Percentiles rank a stretch among this genome's conserved stretches.
Conservation (phyloP, 345 rosid genomes). For the Syzygium aromaticum region DNA sequence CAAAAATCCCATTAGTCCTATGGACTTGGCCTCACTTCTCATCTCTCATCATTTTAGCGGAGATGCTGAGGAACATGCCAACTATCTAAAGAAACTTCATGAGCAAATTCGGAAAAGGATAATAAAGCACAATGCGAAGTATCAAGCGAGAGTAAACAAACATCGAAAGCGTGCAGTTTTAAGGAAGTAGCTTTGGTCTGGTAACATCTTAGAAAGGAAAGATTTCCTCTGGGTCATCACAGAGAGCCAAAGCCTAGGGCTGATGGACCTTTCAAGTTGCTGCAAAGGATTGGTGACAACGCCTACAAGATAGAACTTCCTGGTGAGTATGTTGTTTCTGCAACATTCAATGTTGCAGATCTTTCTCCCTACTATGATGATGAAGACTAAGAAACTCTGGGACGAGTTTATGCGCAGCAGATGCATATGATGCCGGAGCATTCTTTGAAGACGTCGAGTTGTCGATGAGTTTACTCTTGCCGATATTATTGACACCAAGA, state of each 20-base stretch:
- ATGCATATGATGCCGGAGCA: rapidly evolving
- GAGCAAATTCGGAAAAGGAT: background rate
- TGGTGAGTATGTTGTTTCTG: background rate
- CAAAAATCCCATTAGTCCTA: background rate
- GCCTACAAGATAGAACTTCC: background rate
- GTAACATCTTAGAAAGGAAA: background rate
- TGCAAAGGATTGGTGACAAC: background rate
- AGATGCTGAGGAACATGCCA: background rate
- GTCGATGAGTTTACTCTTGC: rapidly evolving
- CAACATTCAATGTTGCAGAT: background rate
- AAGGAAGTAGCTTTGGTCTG: background rate
- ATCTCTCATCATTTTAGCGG: background rate
- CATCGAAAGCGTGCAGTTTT: rapidly evolving
- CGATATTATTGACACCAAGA: too few species aligned
- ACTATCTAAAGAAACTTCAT: background rate
- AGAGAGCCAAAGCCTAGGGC: background rate
- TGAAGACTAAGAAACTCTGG: background rate
- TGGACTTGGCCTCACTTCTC: background rate
- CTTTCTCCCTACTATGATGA: background rate
- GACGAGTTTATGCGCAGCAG: rapidly evolving
- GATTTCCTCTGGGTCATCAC: rapidly evolving
- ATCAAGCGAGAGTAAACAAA: background rate
- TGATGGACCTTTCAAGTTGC: background rate
- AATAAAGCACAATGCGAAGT: background rate
- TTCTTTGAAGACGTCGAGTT: background rate